Evolutionary conservation across 495 filamentous ascomycete species (phyloP).

Genomic region (Penicillium chermesinum): DNA sequence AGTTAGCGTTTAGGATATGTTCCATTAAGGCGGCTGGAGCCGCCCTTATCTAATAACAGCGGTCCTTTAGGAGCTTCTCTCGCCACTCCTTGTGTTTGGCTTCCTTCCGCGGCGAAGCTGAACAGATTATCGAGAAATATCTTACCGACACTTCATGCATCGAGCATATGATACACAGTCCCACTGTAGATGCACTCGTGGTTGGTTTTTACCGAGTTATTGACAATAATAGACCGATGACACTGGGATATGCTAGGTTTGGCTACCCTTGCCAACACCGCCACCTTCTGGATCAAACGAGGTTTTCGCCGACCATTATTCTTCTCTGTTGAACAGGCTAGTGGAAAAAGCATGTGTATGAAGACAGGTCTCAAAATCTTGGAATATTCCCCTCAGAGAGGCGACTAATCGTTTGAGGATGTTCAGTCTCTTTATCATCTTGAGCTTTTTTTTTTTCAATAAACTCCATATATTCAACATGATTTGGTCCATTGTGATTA

Average conservation of each 20-base stretch:
- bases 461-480: too few species aligned
- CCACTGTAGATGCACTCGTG: slow-evolving; percentile 30
- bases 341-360: slow-evolving; percentile 32
- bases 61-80: neutral
- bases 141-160: slow-evolving; percentile 32
- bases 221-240: slow-evolving; percentile 14
- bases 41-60: neutral
- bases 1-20: slow-evolving; percentile 16
- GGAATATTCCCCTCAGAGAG: slow-evolving; percentile 26
- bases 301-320: slow-evolving; percentile 24
- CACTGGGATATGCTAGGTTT: slow-evolving; percentile 31
- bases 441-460: slow-evolving; percentile 35
- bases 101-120: slow-evolving; percentile 37
- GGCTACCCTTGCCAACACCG: slow-evolving; percentile 38
- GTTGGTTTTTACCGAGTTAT: slow-evolving; percentile 33
- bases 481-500: too few species aligned
- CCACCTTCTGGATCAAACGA: slow-evolving; percentile 33
- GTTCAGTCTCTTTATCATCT: slow-evolving; percentile 40
- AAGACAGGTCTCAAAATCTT: slow-evolving; percentile 34
- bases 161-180: slow-evolving; percentile 39
- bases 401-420: slow-evolving; percentile 32
- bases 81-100: slow-evolving; percentile 30
- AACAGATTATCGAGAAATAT: slow-evolving; percentile 38
- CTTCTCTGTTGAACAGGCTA: slow-evolving; percentile 25
- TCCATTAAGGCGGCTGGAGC: slow-evolving; percentile 2